Base-by-base conservation (phyloP, 1,284 basidiomycete genomes). In the Marasmius oreades region DNA sequence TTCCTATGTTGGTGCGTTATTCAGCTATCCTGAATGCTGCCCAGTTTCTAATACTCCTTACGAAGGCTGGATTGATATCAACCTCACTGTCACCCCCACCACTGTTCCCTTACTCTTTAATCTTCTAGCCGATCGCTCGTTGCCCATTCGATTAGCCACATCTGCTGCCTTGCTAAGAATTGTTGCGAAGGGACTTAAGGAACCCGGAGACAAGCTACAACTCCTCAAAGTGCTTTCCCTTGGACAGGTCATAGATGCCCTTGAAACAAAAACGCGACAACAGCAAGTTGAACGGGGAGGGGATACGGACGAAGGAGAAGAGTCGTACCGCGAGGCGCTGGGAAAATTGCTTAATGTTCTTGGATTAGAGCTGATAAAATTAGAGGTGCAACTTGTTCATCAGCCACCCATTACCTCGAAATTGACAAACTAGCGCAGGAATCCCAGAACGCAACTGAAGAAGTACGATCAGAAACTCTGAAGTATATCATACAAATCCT, bases 41-140 rank as follows among this genome's bases (percentile, higher is more conserved):
- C 16, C 24, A 37, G 22, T 26, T 20, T 16, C 39, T 43, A 23
- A 28, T 44, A 16, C 20, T 57, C 11, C 22, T 55, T 26, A 45
- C 31, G 23, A 64, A 96, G 94, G 95, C 8, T 99, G 97, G 97
- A 91, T 99, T 65, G 98, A 99, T 69, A 95, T 99, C 66, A 92
- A 93, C 65, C 78, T 99, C 57, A 93, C 97, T 28, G 90, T 99
- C 59, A 98, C 95, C 1, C 93, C 92, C 22, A 85, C 85, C 10
- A 95, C 95, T 0, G 85, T 99, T 26, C 85, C 88, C 5, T 75
- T 99, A 48, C 81, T 98, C 51, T 96, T 95, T 70, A 85, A 81
- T 43, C 79, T 97, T 26, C 83, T 99, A 44, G 88, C 89, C n/a
- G 90, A 94, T 65, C 71, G 80, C 0, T 87, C 88, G 12, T 70